A percentile compares a stretch with the other conserved stretches of the same genome.
These are phyloP conservation scores for Colletotrichum higginsianum DNA, from an alignment of 2,329 filamentous ascomycete genomes.

Conservation along the genomic window DNA sequence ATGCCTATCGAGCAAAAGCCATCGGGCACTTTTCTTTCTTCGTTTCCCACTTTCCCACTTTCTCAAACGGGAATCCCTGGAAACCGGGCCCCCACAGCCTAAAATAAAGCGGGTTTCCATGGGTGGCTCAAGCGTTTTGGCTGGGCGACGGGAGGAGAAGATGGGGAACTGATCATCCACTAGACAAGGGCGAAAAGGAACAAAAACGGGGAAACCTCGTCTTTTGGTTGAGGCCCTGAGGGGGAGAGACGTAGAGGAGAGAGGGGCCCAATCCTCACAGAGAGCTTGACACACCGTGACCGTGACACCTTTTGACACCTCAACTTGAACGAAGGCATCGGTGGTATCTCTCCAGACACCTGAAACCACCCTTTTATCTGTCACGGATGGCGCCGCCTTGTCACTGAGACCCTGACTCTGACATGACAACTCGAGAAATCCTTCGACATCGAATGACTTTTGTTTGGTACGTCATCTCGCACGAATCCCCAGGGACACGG, in stretches of 20 bases:
- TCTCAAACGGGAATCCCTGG: constrained; percentile 19
- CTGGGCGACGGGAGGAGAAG: constrained; percentile 39
- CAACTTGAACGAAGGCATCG: not conserved
- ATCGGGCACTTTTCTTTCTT: constrained; percentile 7
- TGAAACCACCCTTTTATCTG: constrained; percentile 31
- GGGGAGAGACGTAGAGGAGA: too few species aligned
- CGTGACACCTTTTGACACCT: constrained; percentile 11
- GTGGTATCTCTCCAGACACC: not conserved
- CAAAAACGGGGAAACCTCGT: constrained; percentile 13
- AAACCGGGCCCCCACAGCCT: constrained; percentile 25
- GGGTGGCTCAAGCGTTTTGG: constrained; percentile 36
- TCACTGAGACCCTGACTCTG: constrained; percentile 7
- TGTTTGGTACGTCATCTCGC: constrained; percentile 10
- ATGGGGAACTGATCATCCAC: constrained; percentile 37
- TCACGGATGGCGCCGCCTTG: constrained; percentile 21
- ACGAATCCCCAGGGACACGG: not conserved
- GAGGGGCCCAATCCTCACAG: not conserved
- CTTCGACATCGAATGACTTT: not conserved
- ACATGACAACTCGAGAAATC: not conserved
- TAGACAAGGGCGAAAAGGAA: constrained; percentile 27
- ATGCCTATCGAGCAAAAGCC: not conserved
- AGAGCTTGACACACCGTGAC: constrained; percentile 5
- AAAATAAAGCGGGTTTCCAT: constrained; percentile 9
- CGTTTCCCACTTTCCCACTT: constrained; percentile 5
- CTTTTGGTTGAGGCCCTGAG: not conserved